These are phyloP conservation scores for Coemansia erecta DNA, from an alignment of 192 early-diverging fungal genomes.

Conservation along the genomic window DNA sequence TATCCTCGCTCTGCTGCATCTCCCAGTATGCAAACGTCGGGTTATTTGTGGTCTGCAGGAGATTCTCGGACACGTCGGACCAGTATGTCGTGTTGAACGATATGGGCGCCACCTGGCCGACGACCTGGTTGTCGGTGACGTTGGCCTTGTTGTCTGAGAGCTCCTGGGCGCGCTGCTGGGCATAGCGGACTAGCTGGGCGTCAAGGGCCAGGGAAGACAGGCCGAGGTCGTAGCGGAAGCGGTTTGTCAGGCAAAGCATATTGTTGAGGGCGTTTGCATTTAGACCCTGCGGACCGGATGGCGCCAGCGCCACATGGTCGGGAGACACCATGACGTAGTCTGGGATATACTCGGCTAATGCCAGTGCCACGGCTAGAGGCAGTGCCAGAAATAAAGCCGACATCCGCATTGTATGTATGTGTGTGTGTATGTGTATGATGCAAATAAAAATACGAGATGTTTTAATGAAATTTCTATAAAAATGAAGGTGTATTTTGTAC, in stretches of 20 bases:
- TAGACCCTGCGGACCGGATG: constrained; percentile 20
- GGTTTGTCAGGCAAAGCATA: constrained; percentile 41
- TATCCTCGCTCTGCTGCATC: constrained; percentile 9
- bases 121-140: constrained; percentile 11
- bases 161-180: constrained; percentile 34
- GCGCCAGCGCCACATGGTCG: constrained; percentile 39
- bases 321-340: constrained; percentile 46
- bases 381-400: too few species aligned
- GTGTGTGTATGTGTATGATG: too few species aligned
- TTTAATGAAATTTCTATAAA: too few species aligned
- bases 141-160: constrained; percentile 6
- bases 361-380: too few species aligned
- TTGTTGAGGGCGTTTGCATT: constrained; percentile 27
- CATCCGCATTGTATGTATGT: too few species aligned
- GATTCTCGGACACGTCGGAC: constrained; percentile 32
- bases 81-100: constrained; percentile 26
- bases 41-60: constrained; percentile 20
- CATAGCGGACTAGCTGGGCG: constrained; percentile 31
- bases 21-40: constrained; percentile 47
- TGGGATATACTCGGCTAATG: constrained; percentile 12
- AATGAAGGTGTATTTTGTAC: too few species aligned
- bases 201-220: constrained; percentile 27
- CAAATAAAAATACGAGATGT: too few species aligned
- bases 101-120: constrained; percentile 4
- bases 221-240: constrained; percentile 24